Evolutionary conservation across 2,329 filamentous ascomycete genomes (phyloP).

Genomic region (Colletotrichum plurivorum): DNA sequence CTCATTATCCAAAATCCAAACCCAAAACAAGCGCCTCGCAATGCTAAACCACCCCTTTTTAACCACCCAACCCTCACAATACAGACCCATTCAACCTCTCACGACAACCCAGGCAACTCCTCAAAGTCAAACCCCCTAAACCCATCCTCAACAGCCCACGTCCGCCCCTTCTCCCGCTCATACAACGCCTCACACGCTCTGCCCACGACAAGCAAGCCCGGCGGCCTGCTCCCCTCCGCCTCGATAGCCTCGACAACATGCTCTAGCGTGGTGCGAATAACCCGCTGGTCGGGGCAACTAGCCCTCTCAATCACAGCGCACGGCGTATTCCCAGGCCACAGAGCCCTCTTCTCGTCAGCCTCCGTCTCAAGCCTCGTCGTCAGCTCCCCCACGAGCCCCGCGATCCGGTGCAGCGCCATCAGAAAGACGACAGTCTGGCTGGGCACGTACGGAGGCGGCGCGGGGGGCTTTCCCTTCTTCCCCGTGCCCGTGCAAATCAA

Average conservation of each 20-base stretch:
- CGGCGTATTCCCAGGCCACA: slow-evolving; percentile 84
- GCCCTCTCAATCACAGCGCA: slow-evolving; percentile 95
- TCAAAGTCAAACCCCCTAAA: slow-evolving; percentile 79
- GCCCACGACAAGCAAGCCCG: slow-evolving; percentile 89
- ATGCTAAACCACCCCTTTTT: slow-evolving; percentile 1
- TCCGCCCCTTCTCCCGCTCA: slow-evolving; percentile 67
- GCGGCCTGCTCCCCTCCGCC: slow-evolving; percentile 88
- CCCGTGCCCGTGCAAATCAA: slow-evolving; percentile 97
- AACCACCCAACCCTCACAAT: background rate
- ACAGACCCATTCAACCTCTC: background rate
- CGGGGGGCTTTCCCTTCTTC: slow-evolving; percentile 85
- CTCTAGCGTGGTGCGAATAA: slow-evolving; percentile 88
- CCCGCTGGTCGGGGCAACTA: slow-evolving; percentile 92
- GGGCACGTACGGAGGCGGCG: slow-evolving; percentile 83
- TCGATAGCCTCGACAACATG: slow-evolving; percentile 88
- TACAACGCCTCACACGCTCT: slow-evolving; percentile 85
- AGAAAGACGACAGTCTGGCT: slow-evolving; percentile 91
- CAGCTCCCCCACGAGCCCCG: slow-evolving; percentile 80
- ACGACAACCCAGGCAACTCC: slow-evolving; percentile 37
- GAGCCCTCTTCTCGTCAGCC: slow-evolving; percentile 48
- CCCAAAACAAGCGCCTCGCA: background rate
- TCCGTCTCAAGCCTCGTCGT: slow-evolving; percentile 59
- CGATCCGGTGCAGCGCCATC: slow-evolving; percentile 92
- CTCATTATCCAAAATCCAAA: background rate
- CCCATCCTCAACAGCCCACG: slow-evolving; percentile 90